Evolutionary conservation across 2,329 filamentous ascomycete genomes (phyloP), one percentile per base, ranked within the genome.

Genomic region (Ceratocystis ficicola): DNA sequence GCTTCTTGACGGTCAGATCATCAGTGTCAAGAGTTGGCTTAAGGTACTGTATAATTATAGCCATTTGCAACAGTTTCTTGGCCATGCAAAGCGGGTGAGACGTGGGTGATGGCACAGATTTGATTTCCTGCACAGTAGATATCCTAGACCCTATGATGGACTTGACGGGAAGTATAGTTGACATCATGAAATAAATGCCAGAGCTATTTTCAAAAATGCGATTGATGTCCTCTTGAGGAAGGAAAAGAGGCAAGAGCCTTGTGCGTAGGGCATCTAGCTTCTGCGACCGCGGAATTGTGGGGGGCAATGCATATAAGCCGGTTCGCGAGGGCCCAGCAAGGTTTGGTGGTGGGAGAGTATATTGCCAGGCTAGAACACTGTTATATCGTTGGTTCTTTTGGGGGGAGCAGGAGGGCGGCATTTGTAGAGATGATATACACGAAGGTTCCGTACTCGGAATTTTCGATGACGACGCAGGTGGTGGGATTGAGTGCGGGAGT

Each of bases 51-150:
- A 82, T 73, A 66, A 75, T 78, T 12, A 77, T 73, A 1, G 75
- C 74, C 3, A 82, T 68, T 32, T 79, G 76, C 10, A 83, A 73
- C 25, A 83, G 74, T 5, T 76, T 74, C 66, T 75, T 77, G 1
- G 80, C 79, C 1, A 83, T 72, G 5, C 81, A 68, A 1, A 78
- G 73, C 0, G 81, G 81, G 69, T 83, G 81, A 30, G 74, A 75
- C 0, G 71, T 22, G 74, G 79, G 69, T 76, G 80, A 64, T 69
- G 76, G 44, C 67, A 73, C 17, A 68, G 67, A 0, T 73, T 71
- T 1, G 76, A 78, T 64, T 73, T 68, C 32, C 68, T 68, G 3
- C 69, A 67, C n/a, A 74, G 67, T 5, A 66, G 67, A 5, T 71
- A 69, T 0, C 68, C 57, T 0, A 69, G 59, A 60, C 73, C 73